A percentile compares a stretch with the other conserved stretches of the same genome.
These are phyloP conservation scores for Mycena chlorophos DNA, from an alignment of 768 basidiomycete species.

Conservation along the genomic window DNA sequence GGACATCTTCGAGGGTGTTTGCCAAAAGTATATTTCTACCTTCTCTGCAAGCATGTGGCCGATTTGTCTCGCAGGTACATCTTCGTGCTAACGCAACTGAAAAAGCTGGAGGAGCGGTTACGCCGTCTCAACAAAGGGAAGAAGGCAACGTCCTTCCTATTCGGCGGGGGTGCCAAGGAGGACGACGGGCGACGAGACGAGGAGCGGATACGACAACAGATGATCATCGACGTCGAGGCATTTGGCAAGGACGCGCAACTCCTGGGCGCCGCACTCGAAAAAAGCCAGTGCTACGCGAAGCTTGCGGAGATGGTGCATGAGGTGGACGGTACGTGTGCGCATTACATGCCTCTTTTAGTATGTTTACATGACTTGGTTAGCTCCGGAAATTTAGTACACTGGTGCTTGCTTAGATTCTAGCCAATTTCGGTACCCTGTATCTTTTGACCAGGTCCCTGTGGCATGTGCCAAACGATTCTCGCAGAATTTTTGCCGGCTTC, in stretches of 20 bases:
- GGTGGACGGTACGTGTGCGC: no score
- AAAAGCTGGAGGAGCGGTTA: conserved; percentile 90
- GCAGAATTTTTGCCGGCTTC: no score
- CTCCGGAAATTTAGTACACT: no score
- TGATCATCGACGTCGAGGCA: conserved; percentile 84
- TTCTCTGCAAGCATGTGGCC: neutral
- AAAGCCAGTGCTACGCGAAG: conserved; percentile 50
- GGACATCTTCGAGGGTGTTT: conserved; percentile 71
- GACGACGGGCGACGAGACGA: conserved; percentile 82
- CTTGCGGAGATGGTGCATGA: conserved; percentile 62
- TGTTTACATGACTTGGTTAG: no score
- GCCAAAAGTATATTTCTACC: conserved; percentile 50
- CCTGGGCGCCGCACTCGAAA: conserved; percentile 65
- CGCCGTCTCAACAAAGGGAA: conserved; percentile 87
- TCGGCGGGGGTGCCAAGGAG: conserved; percentile 54
- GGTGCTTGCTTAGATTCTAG: no score
- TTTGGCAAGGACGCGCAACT: conserved; percentile 75
- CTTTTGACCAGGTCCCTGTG: no score
- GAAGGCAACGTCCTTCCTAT: conserved; percentile 75
- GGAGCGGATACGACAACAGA: conserved; percentile 79
- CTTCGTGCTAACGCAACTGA: conserved; percentile 81
- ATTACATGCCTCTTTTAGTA: no score
- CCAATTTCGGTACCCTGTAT: no score
- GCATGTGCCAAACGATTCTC: no score
- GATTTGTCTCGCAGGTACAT: conserved; percentile 69